Evolutionary conservation across 768 basidiomycete genomes (phyloP), one percentile per base, ranked within the genome.

Genomic region (Mycena belliarum): DNA sequence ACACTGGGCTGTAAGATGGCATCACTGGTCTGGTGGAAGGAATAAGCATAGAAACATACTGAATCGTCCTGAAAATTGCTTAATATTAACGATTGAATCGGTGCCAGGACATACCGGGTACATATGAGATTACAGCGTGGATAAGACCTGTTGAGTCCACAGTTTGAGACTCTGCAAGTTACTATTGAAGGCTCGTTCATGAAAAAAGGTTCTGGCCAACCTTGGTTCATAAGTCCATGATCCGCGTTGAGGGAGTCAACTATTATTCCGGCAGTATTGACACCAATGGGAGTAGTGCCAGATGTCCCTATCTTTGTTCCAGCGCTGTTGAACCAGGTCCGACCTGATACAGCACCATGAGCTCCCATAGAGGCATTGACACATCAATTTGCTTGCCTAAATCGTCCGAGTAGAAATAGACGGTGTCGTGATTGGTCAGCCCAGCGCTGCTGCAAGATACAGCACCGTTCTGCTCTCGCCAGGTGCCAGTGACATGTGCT

Each of bases 181-280:
- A 16, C 23, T 2, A 28, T 10, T 45, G 16, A 7, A 16, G 9
- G 16, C 28, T 15, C 25, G 15, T 25, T 6, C 2, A 11, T 6
- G 14, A 12, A 16, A 45, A 18, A 45, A 28, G 7, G 2, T 10
- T 28, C 8, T 45, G 37, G 20, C 37, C 37, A 38, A 45, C 43
- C 43, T 63, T 81, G 79, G 61, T 81, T 81, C 77, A 81, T 79
- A n/a, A 81, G 70, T 2, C 74, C 79, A 61, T 80, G 79, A 57
- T 80, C 75, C 11, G 79, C 76, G 49, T 80, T 73, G 21, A 79
- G 66, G 5, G 76, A 65, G 53, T 80, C 79, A 24, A 78, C 68
- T 50, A 79, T 75, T 16, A 79, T 76, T 12, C 77, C 79, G 8
- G 65, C 70, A 1, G 75, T 75, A 47, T 77, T 79, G 46, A 80